Evolutionary conservation across 164 flowering plant genomes (phyloP), one percentile per base, ranked within the genome.

Genomic region (Cinnamomum micranthum): DNA sequence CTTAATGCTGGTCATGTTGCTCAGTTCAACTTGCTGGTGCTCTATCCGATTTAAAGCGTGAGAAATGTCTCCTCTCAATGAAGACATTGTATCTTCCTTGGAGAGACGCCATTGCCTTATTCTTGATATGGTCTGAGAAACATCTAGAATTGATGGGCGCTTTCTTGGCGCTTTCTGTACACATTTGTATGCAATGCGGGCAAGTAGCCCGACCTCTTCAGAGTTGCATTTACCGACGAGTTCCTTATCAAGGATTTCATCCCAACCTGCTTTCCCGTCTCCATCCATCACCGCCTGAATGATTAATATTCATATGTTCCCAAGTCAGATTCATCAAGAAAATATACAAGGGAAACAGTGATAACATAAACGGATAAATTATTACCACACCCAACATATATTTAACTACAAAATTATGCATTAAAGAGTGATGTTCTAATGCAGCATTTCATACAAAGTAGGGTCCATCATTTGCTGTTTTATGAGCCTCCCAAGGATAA

Each of bases 281-380:
- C 87, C 71, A 80, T 88, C 87, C 99, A 94, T 91, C 24, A 81
- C 80, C n/a, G 98, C 98, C 99, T 96, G 76, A 7, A 69, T 17
- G 27, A 41, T 64, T 41, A 41, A 41, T 41, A 41, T 41, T 41
- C 47, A 41, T 41, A 9, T 6, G 47, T 6, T 41, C 47, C 10
- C 47, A 9, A 41, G 47, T 41, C 47, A 41, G 47, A 41, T 41
- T 41, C 10, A 9, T 41, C 47, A 9, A 41, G 47, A 41, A 7
- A 9, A 6, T 41, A 41, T 41, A 11, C 47, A 41, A 41, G 35
- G 35, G 35, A 31, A 31, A 31, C 35, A 4, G 47, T 41, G 47
- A 41, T 41, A 9, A 7, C 47, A 41, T 9, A 41, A 41, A 41
- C 0, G 47, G 11, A 41, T 41, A 41, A 41, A 6, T 41, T 35